These are phyloP conservation scores for Chlamydomonas incerta DNA, from an alignment of 139 green algal genomes.

Conservation along the genomic window DNA sequence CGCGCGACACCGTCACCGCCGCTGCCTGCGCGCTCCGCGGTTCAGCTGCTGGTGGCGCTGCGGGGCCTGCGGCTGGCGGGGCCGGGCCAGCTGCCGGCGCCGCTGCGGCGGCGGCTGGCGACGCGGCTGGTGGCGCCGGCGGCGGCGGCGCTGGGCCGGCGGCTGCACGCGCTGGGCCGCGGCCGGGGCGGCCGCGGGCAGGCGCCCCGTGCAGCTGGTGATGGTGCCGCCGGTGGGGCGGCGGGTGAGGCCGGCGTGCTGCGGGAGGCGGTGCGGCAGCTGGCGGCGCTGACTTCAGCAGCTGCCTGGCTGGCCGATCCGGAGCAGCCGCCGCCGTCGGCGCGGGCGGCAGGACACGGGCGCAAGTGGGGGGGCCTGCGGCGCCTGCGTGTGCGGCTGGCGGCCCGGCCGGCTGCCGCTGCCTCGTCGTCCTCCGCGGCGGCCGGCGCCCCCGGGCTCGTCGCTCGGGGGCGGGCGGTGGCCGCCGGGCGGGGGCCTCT, in stretches of 20 bases:
- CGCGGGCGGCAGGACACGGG: too few relatives aligned
- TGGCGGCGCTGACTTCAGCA: slow-evolving; percentile 11
- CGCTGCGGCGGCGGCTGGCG: slow-evolving; percentile 4
- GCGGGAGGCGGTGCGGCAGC: not conserved
- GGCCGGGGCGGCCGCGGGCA: too few relatives aligned
- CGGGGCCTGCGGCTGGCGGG: not conserved
- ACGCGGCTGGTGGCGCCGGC: not conserved
- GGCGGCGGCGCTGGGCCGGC: not conserved
- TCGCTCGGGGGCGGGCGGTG: too few relatives aligned
- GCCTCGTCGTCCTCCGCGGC: too few relatives aligned
- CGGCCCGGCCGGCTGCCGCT: too few relatives aligned
- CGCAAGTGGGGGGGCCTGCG: too few relatives aligned
- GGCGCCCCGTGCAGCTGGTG: too few relatives aligned
- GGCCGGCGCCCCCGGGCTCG: too few relatives aligned
- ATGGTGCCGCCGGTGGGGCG: too few relatives aligned
- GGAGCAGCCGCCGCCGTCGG: too few relatives aligned
- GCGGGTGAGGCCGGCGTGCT: not conserved
- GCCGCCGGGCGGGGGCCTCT: not conserved
- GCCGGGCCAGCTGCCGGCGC: not conserved
- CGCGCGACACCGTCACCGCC: not conserved
- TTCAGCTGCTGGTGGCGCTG: not conserved
- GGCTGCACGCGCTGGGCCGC: not conserved
- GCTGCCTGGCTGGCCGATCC: not conserved
- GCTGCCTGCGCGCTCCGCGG: not conserved
- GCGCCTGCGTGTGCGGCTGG: too few relatives aligned